Evolutionary conservation across 345 rosid genomes (phyloP).

Genomic region (Carallia pectinifolia): DNA sequence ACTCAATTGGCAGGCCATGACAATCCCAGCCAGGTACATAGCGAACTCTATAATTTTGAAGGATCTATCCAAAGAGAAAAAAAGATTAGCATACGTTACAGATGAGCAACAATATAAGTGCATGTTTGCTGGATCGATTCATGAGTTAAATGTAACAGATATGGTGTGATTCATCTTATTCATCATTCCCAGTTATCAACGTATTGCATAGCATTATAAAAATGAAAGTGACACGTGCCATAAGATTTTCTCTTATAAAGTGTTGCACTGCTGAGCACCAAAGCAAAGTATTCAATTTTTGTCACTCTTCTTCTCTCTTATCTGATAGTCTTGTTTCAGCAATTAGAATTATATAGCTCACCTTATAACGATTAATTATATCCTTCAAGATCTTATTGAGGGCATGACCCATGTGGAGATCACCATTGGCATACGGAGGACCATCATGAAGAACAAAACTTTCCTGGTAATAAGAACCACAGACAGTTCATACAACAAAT

Average conservation of each 20-base stretch:
- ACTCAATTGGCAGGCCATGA: slow-evolving; percentile 96
- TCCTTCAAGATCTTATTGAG: slow-evolving; percentile 94
- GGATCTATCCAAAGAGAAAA: slow-evolving; percentile 52
- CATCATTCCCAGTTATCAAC: not conserved
- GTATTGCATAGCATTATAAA: not conserved
- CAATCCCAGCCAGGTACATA: slow-evolving; percentile 98
- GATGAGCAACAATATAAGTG: not conserved
- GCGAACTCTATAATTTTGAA: slow-evolving; percentile 79
- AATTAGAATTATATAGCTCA: slow-evolving; percentile 24
- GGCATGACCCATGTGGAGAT: slow-evolving; percentile 94
- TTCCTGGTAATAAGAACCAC: slow-evolving; percentile 43
- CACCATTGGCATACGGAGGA: slow-evolving; percentile 97
- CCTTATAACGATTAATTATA: slow-evolving; percentile 93
- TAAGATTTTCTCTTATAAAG: too few species aligned
- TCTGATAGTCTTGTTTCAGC: not conserved
- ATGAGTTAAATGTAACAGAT: too few species aligned
- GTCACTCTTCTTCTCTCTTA: too few species aligned
- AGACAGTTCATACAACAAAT: slow-evolving; percentile 33
- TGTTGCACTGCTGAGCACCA: too few species aligned
- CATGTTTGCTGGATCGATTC: not conserved
- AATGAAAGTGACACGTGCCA: not conserved
- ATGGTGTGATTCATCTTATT: not conserved
- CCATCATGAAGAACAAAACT: slow-evolving; percentile 93
- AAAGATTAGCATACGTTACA: not conserved
- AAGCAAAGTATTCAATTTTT: too few species aligned